Evolutionary conservation across 768 basidiomycete species (phyloP).

Genomic region (Russula olivacea): DNA sequence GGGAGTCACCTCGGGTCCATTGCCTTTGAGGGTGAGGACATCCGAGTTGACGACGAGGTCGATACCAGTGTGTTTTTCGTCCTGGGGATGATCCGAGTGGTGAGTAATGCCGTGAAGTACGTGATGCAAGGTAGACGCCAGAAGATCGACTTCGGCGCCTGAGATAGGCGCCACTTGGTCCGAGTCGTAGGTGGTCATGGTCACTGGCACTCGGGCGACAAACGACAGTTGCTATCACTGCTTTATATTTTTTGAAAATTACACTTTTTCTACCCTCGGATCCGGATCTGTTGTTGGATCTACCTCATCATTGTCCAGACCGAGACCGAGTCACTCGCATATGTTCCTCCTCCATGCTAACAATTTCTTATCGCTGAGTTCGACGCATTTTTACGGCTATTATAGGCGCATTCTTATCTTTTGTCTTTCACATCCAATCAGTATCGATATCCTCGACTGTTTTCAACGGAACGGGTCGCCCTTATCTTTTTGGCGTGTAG

Average conservation of each 20-base stretch:
- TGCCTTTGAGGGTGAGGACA: conserved; percentile 65
- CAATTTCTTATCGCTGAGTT: too few species aligned
- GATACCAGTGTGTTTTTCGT: conserved; percentile 46
- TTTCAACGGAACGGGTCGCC: too few species aligned
- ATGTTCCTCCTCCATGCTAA: too few species aligned
- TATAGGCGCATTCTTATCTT: too few species aligned
- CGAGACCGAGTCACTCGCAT: too few species aligned
- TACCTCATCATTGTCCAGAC: too few species aligned
- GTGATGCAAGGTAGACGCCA: conserved; percentile 19
- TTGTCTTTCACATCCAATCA: too few species aligned
- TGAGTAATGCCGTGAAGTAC: background rate
- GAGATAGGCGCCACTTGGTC: background rate
- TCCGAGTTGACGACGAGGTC: conserved; percentile 75
- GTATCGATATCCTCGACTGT: too few species aligned
- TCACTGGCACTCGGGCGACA: background rate
- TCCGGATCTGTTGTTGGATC: background rate
- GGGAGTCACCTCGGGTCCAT: conserved; percentile 79
- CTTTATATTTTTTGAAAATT: background rate
- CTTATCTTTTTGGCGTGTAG: background rate
- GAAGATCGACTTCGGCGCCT: conserved; percentile 15
- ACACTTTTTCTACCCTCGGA: background rate
- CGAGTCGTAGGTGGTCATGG: background rate
- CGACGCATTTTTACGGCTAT: too few species aligned
- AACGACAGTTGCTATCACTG: too few species aligned
- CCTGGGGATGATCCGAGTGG: conserved; percentile 20